These are phyloP conservation scores for Ophiocordyceps camponoti-saundersi DNA, from an alignment of 2,329 filamentous ascomycete genomes.

Conservation along the genomic window DNA sequence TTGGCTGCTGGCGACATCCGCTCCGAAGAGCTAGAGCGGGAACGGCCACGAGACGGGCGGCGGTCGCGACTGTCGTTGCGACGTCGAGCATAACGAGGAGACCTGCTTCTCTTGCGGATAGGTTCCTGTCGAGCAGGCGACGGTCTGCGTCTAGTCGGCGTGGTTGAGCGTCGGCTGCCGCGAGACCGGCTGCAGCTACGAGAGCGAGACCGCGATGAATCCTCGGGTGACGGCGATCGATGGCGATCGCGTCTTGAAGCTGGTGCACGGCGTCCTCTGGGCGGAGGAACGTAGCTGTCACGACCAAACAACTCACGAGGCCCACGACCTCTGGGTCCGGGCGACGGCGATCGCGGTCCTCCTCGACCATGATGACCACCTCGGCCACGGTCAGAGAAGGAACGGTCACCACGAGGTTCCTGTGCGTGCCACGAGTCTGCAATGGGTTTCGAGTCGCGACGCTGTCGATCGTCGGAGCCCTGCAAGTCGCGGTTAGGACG, in stretches of 20 bases:
- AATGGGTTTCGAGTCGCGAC: conserved; percentile 33
- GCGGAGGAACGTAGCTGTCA: conserved; percentile 36
- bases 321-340: conserved; percentile 24
- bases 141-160: conserved; percentile 15
- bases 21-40: conserved; percentile 18
- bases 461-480: conserved; percentile 48
- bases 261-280: conserved; percentile 24
- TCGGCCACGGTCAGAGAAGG: conserved; percentile 24
- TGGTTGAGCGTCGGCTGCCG: conserved; percentile 14
- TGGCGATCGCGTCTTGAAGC: conserved; percentile 7
- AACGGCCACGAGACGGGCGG: conserved; percentile 8
- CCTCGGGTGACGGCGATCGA: conserved; percentile 18
- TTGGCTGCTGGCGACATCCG: conserved; percentile 28
- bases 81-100: conserved; percentile 12
- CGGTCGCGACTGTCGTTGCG: conserved; percentile 8
- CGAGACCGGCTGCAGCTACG: conserved; percentile 14
- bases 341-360: conserved; percentile 29
- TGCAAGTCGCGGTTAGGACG: conserved; percentile 52
- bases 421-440: conserved; percentile 37
- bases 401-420: conserved; percentile 34
- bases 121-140: conserved; percentile 15
- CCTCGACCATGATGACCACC: conserved; percentile 27
- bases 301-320: conserved; percentile 26
- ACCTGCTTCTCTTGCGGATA: conserved; percentile 22
- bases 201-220: conserved; percentile 10